Conservation (phyloP, 2,329 filamentous ascomycete species). For the Chrysosporium queenslandicum region DNA sequence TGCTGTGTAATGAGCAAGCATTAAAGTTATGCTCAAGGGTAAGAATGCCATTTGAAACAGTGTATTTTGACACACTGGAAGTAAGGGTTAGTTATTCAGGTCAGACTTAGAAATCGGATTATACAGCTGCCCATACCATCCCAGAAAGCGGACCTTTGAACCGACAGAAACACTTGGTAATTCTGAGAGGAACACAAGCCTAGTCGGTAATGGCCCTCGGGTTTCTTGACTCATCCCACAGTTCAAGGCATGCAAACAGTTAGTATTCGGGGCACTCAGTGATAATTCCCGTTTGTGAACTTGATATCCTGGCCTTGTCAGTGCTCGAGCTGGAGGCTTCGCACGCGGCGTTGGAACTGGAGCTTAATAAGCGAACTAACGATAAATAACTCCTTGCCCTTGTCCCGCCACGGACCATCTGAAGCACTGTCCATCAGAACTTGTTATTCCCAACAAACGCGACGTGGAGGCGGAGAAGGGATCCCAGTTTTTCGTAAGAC, state of each 20-base stretch:
- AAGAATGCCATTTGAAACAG: slow-evolving; percentile 50
- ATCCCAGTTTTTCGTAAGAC: background rate
- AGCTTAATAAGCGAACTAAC: no score
- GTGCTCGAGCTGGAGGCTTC: no score
- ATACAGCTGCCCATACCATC: slow-evolving; percentile 56
- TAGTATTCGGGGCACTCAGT: no score
- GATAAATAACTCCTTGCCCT: no score
- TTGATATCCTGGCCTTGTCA: no score
- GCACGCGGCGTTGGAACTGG: no score
- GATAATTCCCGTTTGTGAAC: no score
- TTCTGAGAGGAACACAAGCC: slow-evolving; percentile 54
- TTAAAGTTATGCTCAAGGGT: slow-evolving; percentile 60
- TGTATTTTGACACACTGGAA: slow-evolving; percentile 50
- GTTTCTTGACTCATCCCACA: slow-evolving; percentile 23
- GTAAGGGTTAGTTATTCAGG: background rate
- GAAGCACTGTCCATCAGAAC: no score
- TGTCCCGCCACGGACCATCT: no score
- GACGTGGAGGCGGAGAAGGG: no score
- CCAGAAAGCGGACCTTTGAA: slow-evolving; percentile 83
- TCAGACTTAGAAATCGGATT: background rate
- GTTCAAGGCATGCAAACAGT: background rate
- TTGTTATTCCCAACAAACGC: no score
- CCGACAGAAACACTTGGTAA: slow-evolving; percentile 45
- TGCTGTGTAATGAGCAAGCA: background rate
- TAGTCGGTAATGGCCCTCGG: slow-evolving; percentile 53